Evolutionary conservation across 2,329 filamentous ascomycete species (phyloP).

Genomic region (Curvularia sp.): DNA sequence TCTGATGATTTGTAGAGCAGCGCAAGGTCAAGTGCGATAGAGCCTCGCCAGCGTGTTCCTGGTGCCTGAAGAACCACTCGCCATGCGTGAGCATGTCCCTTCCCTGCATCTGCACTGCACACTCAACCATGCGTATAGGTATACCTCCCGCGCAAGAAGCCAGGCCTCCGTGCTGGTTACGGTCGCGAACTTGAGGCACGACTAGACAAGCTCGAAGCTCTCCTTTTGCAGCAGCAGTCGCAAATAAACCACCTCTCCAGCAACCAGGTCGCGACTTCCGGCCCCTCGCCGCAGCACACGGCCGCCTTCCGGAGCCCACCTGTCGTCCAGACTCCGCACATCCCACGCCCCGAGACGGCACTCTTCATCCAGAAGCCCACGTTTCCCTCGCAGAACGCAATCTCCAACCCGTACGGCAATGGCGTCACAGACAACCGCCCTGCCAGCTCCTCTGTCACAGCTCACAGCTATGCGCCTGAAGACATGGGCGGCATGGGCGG

Average conservation of each 20-base stretch:
- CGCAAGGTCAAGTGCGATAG: constrained; percentile 76
- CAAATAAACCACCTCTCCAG: constrained; percentile 55
- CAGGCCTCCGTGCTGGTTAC: constrained; percentile 67
- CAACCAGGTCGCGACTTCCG: constrained; percentile 32
- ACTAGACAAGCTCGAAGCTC: constrained; percentile 59
- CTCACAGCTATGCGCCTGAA: constrained; percentile 44
- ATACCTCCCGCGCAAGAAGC: constrained; percentile 75
- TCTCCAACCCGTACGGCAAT: constrained; percentile 42
- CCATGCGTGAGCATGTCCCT: constrained; percentile 56
- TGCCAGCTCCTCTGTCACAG: constrained; percentile 28
- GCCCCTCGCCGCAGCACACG: constrained; percentile 43
- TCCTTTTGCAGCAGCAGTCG: constrained; percentile 55
- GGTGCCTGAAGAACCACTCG: constrained; percentile 73
- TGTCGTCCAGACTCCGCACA: constrained; percentile 51
- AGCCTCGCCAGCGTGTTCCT: constrained; percentile 76
- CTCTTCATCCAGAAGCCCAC: constrained; percentile 57
- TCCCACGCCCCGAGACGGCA: constrained; percentile 55
- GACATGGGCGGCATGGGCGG: constrained; percentile 33
- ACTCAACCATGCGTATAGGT: constrained; percentile 44
- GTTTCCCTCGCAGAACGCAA: constrained; percentile 44
- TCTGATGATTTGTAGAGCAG: constrained; percentile 58
- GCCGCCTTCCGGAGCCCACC: constrained; percentile 47
- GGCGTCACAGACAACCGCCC: constrained; percentile 51
- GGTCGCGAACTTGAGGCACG: constrained; percentile 68
- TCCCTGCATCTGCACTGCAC: not conserved